Evolutionary conservation across 352 stramenopile genomes (phyloP).

Genomic region (Pythium chondricola): DNA sequence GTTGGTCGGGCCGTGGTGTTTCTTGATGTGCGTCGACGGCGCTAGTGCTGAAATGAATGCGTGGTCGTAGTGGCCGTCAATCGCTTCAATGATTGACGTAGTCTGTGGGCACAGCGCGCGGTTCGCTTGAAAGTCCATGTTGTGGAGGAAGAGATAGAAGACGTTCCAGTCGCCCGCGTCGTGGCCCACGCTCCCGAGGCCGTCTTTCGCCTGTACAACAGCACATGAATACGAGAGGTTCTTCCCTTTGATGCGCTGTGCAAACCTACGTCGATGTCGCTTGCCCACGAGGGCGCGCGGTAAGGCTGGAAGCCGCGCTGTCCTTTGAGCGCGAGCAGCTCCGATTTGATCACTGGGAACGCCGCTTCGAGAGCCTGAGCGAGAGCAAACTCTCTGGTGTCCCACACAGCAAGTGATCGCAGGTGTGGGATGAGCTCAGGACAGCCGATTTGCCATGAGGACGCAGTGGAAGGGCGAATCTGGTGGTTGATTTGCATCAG

Average conservation of each 20-base stretch:
- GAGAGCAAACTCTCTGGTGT: conserved; percentile 36
- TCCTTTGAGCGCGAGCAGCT: conserved; percentile 47
- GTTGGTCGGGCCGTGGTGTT: conserved; percentile 87
- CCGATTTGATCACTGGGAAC: conserved; percentile 46
- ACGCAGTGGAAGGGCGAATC: conserved; percentile 13
- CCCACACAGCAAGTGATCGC: conserved; percentile 41
- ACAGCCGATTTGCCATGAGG: conserved; percentile 58
- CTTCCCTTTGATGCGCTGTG: no score
- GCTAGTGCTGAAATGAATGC: conserved; percentile 86
- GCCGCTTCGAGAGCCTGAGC: conserved; percentile 39
- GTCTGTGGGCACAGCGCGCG: conserved; percentile 62
- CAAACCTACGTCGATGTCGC: conserved; percentile 35
- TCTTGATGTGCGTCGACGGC: conserved; percentile 67
- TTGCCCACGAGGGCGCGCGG: conserved; percentile 63
- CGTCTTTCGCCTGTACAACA: conserved; percentile 43
- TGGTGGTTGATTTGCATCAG: conserved; percentile 62
- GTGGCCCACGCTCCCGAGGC: conserved; percentile 67
- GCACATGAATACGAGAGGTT: no score
- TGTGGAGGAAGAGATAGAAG: conserved; percentile 86
- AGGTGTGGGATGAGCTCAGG: conserved; percentile 55
- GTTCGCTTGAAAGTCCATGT: conserved; percentile 75
- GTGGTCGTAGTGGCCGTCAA: conserved; percentile 68
- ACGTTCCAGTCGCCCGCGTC: conserved; percentile 85
- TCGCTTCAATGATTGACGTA: conserved; percentile 43
- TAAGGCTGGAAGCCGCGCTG: conserved; percentile 70